Conservation (phyloP, 2,329 filamentous ascomycete species). For the Beauveria brongniartii region DNA sequence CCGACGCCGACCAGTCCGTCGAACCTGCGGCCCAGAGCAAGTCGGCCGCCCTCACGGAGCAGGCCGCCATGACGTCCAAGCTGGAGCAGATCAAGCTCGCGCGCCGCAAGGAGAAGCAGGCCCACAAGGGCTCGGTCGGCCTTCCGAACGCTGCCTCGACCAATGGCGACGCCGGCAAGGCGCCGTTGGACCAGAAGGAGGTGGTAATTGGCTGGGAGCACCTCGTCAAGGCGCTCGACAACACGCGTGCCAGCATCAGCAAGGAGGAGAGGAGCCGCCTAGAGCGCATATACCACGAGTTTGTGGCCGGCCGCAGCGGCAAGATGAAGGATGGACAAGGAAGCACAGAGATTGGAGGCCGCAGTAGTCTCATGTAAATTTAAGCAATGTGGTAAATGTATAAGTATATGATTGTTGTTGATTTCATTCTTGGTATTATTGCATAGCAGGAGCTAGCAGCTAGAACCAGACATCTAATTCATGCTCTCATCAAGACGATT, state of each 20-base stretch:
- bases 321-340: slow-evolving; percentile 94
- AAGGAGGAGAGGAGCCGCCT: slow-evolving; percentile 66
- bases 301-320: slow-evolving; percentile 84
- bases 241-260: slow-evolving; percentile 76
- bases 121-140: slow-evolving; percentile 19
- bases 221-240: slow-evolving; percentile 66
- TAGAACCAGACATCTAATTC: not conserved
- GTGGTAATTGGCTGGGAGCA: slow-evolving; percentile 82
- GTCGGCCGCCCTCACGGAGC: slow-evolving; percentile 58
- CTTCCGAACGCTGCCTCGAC: not conserved
- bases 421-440: not conserved
- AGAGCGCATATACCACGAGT: slow-evolving; percentile 80
- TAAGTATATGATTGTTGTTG: not conserved
- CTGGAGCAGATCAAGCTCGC: slow-evolving; percentile 69
- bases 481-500: not conserved
- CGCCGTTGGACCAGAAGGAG: slow-evolving; percentile 43
- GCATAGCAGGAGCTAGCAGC: not conserved
- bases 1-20: slow-evolving; percentile 38
- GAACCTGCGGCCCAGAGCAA: slow-evolving; percentile 39
- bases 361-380: slow-evolving; percentile 81
- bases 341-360: slow-evolving; percentile 82
- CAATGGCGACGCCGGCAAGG: slow-evolving; percentile 22
- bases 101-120: slow-evolving; percentile 40
- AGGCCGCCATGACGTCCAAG: slow-evolving; percentile 72
- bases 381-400: not conserved